Evolutionary conservation across 129 eudicot genomes (phyloP).

Genomic region (Deinandra increscens): DNA sequence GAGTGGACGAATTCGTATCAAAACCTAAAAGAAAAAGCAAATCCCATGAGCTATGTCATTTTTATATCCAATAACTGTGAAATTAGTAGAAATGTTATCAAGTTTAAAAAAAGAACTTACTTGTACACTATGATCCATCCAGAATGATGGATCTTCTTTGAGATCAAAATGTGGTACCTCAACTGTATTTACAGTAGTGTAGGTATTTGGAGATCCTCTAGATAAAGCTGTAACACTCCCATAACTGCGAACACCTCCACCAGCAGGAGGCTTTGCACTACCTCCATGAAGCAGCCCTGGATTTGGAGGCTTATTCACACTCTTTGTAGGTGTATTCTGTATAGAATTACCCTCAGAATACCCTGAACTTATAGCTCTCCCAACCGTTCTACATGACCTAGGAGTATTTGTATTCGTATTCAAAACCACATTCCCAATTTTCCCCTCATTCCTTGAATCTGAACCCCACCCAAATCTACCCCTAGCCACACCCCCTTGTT

Average conservation of each 20-base stretch:
- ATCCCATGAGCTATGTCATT: constrained; percentile 10
- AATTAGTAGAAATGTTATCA: background rate
- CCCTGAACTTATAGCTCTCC: constrained; percentile 48
- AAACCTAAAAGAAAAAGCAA: constrained; percentile 49
- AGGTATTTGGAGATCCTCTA: constrained; percentile 50
- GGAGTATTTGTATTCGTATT: constrained; percentile 39
- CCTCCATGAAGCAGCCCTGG: constrained; percentile 52
- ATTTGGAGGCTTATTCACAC: constrained; percentile 81
- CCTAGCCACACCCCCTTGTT: constrained; percentile 40
- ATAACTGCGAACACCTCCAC: constrained; percentile 45
- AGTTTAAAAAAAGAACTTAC: constrained; percentile 38
- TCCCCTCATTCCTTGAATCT: constrained; percentile 55
- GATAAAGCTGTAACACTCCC: constrained; percentile 51
- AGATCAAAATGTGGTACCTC: constrained; percentile 92
- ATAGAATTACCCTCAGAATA: constrained; percentile 61
- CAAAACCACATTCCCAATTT: constrained; percentile 33
- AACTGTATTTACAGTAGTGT: constrained; percentile 51
- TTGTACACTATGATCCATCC: constrained; percentile 97
- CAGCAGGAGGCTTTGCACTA: constrained; percentile 49
- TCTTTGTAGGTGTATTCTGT: constrained; percentile 78
- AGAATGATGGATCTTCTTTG: constrained; percentile 93
- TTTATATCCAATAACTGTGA: background rate
- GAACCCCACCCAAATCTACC: constrained; percentile 56
- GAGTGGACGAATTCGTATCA: constrained; percentile 79
- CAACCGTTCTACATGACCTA: constrained; percentile 49